phyloP scores from a whole-genome alignment of 202 grass and related monocot species.

The Musa balbisiana region DNA sequence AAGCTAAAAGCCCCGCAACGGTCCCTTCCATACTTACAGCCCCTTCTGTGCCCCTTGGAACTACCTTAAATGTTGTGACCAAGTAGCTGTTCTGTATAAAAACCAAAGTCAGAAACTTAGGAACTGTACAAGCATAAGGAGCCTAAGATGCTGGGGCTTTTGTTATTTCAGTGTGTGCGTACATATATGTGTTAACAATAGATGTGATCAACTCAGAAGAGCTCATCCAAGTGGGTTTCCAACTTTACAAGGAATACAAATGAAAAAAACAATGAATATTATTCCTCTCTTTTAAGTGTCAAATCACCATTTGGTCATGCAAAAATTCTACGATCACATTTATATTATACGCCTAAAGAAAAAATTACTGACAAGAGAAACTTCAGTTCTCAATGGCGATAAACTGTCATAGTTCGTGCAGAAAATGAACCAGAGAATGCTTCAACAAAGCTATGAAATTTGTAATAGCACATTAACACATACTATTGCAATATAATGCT shows the following conservation, averaged over 20 bases:
- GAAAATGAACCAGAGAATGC: background rate
- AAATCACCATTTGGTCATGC: background rate
- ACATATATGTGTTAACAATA: background rate
- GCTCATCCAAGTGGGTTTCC: background rate
- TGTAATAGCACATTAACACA: background rate
- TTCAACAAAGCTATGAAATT: background rate
- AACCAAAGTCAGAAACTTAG: slow-evolving; percentile 28
- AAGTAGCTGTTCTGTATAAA: slow-evolving; percentile 68
- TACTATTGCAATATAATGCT: background rate
- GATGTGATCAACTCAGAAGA: background rate
- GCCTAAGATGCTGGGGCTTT: background rate
- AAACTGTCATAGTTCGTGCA: background rate
- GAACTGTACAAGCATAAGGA: background rate
- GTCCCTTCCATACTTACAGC: slow-evolving; percentile 89
- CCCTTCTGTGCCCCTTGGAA: slow-evolving; percentile 83
- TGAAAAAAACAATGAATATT: background rate
- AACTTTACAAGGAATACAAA: background rate
- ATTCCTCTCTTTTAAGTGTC: background rate
- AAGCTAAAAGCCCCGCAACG: slow-evolving; percentile 60
- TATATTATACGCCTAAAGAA: background rate
- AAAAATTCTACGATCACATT: background rate
- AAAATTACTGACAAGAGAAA: background rate
- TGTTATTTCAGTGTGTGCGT: background rate
- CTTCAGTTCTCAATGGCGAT: background rate
- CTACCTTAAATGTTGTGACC: slow-evolving; percentile 81